Evolutionary conservation across 129 eudicot species (phyloP), one percentile per base, ranked within the genome.

Genomic region (Flaveria trinervia): DNA sequence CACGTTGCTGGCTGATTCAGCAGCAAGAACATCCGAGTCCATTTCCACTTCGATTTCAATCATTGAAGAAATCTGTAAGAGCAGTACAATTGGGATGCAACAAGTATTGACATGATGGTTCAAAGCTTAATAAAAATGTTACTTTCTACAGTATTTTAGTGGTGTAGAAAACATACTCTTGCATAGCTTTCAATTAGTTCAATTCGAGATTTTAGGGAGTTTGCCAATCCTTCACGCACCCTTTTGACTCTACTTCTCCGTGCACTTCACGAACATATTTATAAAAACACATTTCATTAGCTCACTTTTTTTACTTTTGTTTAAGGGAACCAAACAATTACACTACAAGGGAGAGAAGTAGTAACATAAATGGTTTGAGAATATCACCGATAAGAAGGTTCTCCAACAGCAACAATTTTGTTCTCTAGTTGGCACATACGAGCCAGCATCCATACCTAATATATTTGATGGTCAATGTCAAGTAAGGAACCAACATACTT

Each of bases 11-110:
- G 92, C 93, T 72, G 86, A 84, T 85, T 95, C 99, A 81, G 99
- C 99, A 46, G 99, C 97, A 77, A 87, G 88, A 74, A 95, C 96
- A 85, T 95, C 93, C 18, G 93, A 77, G 86, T 95, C 96, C 97
- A 95, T 87, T 83, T 95, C 97, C 70, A 95, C 99, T 77, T 95
- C 99, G 13, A 95, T 95, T 89, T 95, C 99, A 36, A 95, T 91
- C 94, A 95, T 92, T 17, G 99, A 95, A 67, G 99, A 89, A 45
- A 95, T 95, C 99, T 95, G 90, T 70, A 81, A 79, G 49, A 71
- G 66, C 2, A 22, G 77, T 8, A 69, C 41, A 65, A 49, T 51
- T 36, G 68, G 26, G 54, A 52, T 13, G 74, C 71, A 72, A 23
- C n/a, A 65, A 33, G 28, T 56, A 65, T 51, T 56, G 7, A 28